phyloP scores from a whole-genome alignment of 352 stramenopile genomes.

The Blastocystis sp. region DNA sequence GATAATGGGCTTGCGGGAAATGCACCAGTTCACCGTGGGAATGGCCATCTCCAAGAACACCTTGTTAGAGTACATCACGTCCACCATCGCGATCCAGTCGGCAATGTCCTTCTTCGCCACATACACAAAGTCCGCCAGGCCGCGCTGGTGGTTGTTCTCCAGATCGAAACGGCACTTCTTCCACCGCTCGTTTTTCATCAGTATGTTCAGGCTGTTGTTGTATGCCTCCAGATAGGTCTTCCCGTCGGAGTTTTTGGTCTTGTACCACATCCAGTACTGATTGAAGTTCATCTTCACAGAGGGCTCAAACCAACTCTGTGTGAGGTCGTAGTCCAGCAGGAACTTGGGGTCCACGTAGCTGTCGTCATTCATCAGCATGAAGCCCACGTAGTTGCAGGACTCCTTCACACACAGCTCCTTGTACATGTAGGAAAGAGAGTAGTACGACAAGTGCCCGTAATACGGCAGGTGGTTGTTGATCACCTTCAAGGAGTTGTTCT shows the following conservation, averaged over 20 bases:
- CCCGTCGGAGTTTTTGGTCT: background rate
- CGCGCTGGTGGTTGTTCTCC: background rate
- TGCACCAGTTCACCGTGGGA: constrained; percentile 48
- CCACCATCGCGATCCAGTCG: background rate
- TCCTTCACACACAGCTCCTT: constrained; percentile 17
- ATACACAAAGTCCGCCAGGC: constrained; percentile 49
- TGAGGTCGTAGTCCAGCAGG: constrained; percentile 10
- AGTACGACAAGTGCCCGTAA: constrained; percentile 16
- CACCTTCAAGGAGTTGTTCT: background rate
- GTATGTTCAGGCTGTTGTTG: background rate
- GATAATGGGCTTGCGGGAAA: constrained; percentile 12
- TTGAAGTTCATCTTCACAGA: background rate
- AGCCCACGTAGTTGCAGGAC: background rate
- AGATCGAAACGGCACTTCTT: constrained; percentile 25
- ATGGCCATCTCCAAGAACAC: constrained; percentile 55
- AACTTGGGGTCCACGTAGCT: constrained; percentile 55
- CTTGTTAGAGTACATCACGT: background rate
- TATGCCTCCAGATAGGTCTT: background rate
- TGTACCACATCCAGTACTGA: constrained; percentile 8
- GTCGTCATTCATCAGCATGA: constrained; percentile 48
- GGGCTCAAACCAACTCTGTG: background rate
- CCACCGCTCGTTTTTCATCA: background rate
- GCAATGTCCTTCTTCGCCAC: constrained; percentile 16
- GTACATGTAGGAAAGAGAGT: constrained; percentile 25
- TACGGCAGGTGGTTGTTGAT: background rate